A percentile compares a stretch with the other conserved stretches of the same genome.
Evolutionary conservation across 202 grass and related monocot genomes (phyloP).

Genomic region (Schoenoplectus tabernaemontani): DNA sequence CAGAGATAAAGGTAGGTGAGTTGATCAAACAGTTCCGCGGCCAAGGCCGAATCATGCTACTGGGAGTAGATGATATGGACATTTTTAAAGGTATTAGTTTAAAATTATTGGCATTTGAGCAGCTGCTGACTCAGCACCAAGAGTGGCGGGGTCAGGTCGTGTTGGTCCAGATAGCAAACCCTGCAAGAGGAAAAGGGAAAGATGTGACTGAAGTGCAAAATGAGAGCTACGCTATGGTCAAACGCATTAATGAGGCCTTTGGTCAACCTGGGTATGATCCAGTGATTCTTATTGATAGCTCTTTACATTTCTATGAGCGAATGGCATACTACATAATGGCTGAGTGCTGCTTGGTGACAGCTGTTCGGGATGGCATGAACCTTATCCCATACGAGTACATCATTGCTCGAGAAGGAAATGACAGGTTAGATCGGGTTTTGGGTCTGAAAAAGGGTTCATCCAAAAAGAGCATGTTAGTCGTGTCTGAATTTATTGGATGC

Average conservation of each 20-base stretch:
- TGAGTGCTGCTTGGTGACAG: constrained; percentile 74
- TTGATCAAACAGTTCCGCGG: constrained; percentile 63
- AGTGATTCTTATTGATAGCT: constrained; percentile 64
- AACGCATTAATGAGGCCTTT: constrained; percentile 65
- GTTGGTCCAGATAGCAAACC: constrained; percentile 86
- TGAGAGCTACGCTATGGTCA: constrained; percentile 79
- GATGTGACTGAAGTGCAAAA: constrained; percentile 78
- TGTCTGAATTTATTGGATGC: constrained; percentile 82
- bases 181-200: constrained; percentile 64
- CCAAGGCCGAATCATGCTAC: constrained; percentile 35
- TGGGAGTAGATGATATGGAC: constrained; percentile 90
- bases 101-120: constrained; percentile 85
- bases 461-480: constrained; percentile 85
- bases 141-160: constrained; percentile 63
- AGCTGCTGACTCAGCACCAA: constrained; percentile 59
- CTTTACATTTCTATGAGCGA: constrained; percentile 82
- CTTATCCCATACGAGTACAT: constrained; percentile 85
- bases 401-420: constrained; percentile 78
- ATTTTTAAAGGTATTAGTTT: constrained; percentile 90
- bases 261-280: constrained; percentile 62
- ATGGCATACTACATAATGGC: constrained; percentile 89
- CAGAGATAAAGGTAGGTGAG: constrained; percentile 49
- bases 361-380: constrained; percentile 91
- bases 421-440: constrained; percentile 46
- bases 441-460: constrained; percentile 30